These are phyloP conservation scores for Melampsora americana DNA, from an alignment of 1,284 basidiomycete species.

Conservation along the genomic window DNA sequence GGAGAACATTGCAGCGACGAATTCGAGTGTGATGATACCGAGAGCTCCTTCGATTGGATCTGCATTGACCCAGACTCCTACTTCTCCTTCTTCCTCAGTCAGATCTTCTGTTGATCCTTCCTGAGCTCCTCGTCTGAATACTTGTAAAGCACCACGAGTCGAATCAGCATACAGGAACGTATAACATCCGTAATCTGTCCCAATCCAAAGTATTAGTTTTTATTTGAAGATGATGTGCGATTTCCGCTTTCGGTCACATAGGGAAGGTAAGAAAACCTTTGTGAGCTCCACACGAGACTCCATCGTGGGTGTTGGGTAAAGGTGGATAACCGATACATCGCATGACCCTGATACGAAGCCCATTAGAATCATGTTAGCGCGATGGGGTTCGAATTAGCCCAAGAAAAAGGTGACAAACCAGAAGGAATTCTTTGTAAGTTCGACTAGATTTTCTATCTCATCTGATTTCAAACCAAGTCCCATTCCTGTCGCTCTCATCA, in stretches of 20 bases:
- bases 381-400: neutral
- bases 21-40: conserved; percentile 67
- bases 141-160: conserved; percentile 72
- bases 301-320: conserved; percentile 69
- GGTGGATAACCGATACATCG: conserved; percentile 69
- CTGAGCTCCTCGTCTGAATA: conserved; percentile 63
- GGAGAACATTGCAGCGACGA: neutral
- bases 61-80: conserved; percentile 58
- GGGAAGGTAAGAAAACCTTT: conserved; percentile 58
- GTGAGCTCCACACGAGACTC: conserved; percentile 78
- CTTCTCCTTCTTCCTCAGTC: conserved; percentile 52
- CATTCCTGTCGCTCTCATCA: conserved; percentile 61
- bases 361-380: conserved; percentile 55
- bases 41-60: conserved; percentile 64
- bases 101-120: conserved; percentile 40
- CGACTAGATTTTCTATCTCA: conserved; percentile 67
- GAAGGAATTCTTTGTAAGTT: conserved; percentile 72
- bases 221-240: neutral
- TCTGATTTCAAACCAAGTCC: conserved; percentile 68
- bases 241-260: neutral
- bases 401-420: conserved; percentile 66
- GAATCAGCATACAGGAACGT: conserved; percentile 76
- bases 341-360: conserved; percentile 55
- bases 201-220: conserved; percentile 64
- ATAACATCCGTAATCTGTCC: conserved; percentile 71